Base-by-base conservation (phyloP, 345 rosid genomes). In the Salix exigua region DNA sequence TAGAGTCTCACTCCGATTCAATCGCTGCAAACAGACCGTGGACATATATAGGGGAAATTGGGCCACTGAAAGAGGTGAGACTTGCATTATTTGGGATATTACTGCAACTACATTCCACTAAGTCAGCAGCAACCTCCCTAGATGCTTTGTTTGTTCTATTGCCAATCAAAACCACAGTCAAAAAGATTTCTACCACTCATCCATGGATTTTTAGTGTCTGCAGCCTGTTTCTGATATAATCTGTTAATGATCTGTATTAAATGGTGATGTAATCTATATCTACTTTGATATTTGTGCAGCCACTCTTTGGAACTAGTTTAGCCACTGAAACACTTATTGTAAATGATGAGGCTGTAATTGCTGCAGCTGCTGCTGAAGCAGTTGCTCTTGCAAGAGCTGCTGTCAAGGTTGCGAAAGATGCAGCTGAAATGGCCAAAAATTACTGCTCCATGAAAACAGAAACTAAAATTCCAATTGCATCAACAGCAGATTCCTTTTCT, bases 361-460 rank as follows among this genome's bases (percentile, higher is more conserved):
- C 87, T 2, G 98, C 99, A 7, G 97, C 97, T 46, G 93, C 98
- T 38, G 91, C 96, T 42, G 98, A 96, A 88, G 99, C 97, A 28
- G 85, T 96, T 66, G 85, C 94, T 79, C 98, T 96, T 82, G 98
- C 97, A 66, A 89, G 91, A 80, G 93, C 97, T 44, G 98, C 99
- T 70, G 87, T 88, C 80, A 89, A 88, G 85, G 83, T 91, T 83
- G 97, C 98, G 0, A 92, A 89, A 85, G 98, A 93, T 82, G 98
- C 92, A 11, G 91, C 87, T 14, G 75, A 84, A 66, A 74, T 91
- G 85, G 82, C 75, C 69, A 82, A 85, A 72, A 85, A 77, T 64
- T 31, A 71, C 74, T 75, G 75, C 73, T 82, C 89, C 42, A 33
- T 72, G 48, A 81, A 78, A 64, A 70, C 68, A 37, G 83, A 83